These are phyloP conservation scores for Chaetomium strumarium DNA, from an alignment of 2,329 filamentous ascomycete species.

Conservation along the genomic window DNA sequence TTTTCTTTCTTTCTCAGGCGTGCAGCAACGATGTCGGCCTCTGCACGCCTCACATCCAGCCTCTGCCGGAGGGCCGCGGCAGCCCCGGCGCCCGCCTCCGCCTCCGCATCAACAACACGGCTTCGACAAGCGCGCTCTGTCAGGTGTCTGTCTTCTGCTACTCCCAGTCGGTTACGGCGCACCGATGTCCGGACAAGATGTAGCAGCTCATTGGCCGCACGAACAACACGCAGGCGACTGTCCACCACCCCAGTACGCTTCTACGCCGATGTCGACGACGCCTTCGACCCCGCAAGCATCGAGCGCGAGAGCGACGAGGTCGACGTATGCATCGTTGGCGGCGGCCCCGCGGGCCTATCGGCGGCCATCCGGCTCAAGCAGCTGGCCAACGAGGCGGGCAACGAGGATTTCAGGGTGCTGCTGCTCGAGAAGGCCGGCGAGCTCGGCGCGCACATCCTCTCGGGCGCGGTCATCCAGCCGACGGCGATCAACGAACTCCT, in stretches of 20 bases:
- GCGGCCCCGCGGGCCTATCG: conserved; percentile 87
- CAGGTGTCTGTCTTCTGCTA: conserved; percentile 15
- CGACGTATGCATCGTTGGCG: conserved; percentile 94
- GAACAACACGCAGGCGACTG: conserved; percentile 7
- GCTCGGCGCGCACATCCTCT: conserved; percentile 89
- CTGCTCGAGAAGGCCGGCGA: conserved; percentile 94
- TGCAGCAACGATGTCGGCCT: conserved; percentile 25
- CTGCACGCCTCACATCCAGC: conserved; percentile 25
- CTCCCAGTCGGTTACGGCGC: conserved; percentile 11
- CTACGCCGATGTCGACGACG: conserved; percentile 38
- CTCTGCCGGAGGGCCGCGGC: conserved; percentile 24
- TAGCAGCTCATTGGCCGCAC: background rate
- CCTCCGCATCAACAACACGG: conserved; percentile 7
- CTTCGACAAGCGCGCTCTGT: conserved; percentile 5
- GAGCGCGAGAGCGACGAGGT: conserved; percentile 91
- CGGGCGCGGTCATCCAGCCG: conserved; percentile 91
- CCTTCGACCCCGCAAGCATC: conserved; percentile 60
- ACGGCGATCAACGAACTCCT: conserved; percentile 82
- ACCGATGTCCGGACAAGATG: conserved; percentile 11
- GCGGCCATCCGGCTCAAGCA: conserved; percentile 95
- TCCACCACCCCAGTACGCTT: conserved; percentile 21
- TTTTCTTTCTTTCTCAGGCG: background rate
- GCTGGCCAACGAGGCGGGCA: conserved; percentile 86
- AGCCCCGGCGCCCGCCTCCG: conserved; percentile 9
- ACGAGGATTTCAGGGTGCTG: conserved; percentile 91